Evolutionary conservation across 2,329 filamentous ascomycete species (phyloP).

Genomic region (Botryotinia narcissicola): DNA sequence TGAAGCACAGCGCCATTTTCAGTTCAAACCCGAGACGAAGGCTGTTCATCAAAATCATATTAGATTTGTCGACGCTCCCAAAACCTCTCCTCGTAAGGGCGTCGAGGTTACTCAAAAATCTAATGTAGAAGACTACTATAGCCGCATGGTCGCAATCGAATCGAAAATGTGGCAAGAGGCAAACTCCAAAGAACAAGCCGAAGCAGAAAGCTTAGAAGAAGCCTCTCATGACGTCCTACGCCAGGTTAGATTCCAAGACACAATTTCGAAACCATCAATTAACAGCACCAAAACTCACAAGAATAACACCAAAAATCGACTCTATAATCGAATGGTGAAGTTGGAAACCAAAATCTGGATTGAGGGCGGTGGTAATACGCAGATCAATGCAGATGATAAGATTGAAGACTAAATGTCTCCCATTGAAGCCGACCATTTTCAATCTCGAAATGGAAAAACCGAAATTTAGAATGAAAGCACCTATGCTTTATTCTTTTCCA

Average conservation of each 20-base stretch:
- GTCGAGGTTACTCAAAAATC: not conserved
- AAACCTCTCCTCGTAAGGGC: not conserved
- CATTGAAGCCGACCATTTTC: not conserved
- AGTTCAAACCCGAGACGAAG: not conserved
- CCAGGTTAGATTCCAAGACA: not conserved
- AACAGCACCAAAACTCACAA: not conserved
- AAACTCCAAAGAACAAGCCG: not conserved
- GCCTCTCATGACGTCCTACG: not conserved
- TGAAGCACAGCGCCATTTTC: not conserved
- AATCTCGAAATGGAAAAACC: too few species aligned
- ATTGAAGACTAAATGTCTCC: not conserved
- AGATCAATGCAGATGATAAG: not conserved
- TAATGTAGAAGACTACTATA: not conserved
- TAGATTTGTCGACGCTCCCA: not conserved
- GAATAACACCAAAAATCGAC: not conserved
- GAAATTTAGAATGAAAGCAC: accelerated
- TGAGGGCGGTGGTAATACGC: not conserved
- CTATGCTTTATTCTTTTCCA: accelerated
- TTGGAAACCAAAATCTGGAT: not conserved
- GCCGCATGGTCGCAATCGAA: not conserved
- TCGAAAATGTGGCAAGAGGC: not conserved
- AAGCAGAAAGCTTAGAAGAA: not conserved
- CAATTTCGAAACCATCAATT: not conserved
- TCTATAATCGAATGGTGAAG: not conserved
- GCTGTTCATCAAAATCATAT: not conserved